Conservation (phyloP, 805 yeast genomes). For the Candida palmyrensis region DNA sequence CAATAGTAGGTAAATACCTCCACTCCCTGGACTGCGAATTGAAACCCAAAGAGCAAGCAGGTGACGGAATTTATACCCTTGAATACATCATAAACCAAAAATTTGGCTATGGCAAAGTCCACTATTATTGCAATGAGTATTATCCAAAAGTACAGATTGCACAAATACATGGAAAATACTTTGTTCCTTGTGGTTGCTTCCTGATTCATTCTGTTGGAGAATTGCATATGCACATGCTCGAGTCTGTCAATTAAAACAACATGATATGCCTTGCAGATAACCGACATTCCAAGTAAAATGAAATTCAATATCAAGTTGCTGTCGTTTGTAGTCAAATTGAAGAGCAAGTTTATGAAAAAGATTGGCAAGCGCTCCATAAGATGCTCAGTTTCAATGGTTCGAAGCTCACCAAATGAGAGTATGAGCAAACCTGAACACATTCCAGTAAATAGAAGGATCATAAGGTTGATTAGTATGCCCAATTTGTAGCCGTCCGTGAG, state of each 20-base stretch:
- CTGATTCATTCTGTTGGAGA: conserved; percentile 17
- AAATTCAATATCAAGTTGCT: conserved; percentile 52
- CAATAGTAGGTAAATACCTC: conserved; percentile 44
- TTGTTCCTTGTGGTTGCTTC: conserved; percentile 8
- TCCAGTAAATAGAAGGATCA: conserved; percentile 16
- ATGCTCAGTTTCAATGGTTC: conserved; percentile 74
- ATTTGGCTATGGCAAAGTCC: conserved; percentile 50
- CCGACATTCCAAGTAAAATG: conserved; percentile 28
- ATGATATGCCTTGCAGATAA: conserved; percentile 60
- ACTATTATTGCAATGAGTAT: conserved; percentile 38
- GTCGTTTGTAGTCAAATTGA: conserved; percentile 59
- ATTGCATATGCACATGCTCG: conserved; percentile 31
- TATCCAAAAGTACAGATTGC: conserved; percentile 41
- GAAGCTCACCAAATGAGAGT: conserved; percentile 66
- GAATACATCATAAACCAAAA: conserved; percentile 53
- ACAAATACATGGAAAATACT: conserved; percentile 28
- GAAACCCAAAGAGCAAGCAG: conserved; percentile 68
- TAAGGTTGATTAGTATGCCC: conserved; percentile 22
- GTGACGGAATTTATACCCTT: conserved; percentile 48
- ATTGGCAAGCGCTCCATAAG: conserved; percentile 31
- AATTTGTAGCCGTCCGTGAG: conserved; percentile 27
- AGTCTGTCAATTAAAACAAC: conserved; percentile 61
- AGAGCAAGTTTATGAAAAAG: conserved; percentile 44
- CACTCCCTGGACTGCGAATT: conserved; percentile 60
- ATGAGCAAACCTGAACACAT: conserved; percentile 41